Conservation (phyloP, 1,284 basidiomycete genomes). For the Cystobasidium pallidum region DNA sequence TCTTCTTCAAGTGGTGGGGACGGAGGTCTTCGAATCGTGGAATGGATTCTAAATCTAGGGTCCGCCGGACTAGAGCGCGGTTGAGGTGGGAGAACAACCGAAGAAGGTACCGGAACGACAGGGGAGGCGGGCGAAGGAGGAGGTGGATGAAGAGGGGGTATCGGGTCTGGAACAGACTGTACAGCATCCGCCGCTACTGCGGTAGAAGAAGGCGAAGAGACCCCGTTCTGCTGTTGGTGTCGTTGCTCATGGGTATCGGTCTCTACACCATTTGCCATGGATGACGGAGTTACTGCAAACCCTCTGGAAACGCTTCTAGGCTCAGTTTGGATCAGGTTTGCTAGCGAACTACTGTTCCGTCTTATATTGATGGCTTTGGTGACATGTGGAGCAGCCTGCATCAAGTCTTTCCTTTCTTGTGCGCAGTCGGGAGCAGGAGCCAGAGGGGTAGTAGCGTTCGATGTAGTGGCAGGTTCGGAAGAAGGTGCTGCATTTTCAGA, state of each 20-base stretch:
- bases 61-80: constrained; percentile 33
- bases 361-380: constrained; percentile 20
- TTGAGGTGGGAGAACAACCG: constrained; percentile 35
- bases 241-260: not conserved
- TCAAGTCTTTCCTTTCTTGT: not conserved
- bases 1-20: constrained; percentile 28
- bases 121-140: constrained; percentile 42
- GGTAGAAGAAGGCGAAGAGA: constrained; percentile 13
- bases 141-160: constrained; percentile 24
- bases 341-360: constrained; percentile 11
- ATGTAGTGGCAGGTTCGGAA: not conserved
- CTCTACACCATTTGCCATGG: not conserved
- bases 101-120: constrained; percentile 15
- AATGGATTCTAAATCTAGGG: constrained; percentile 13
- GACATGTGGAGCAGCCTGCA: constrained; percentile 24
- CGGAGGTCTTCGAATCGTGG: constrained; percentile 16
- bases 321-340: constrained; percentile 3
- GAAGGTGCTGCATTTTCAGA: not conserved
- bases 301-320: constrained; percentile 18
- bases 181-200: constrained; percentile 21
- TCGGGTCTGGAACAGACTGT: not conserved
- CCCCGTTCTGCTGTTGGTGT: constrained; percentile 4
- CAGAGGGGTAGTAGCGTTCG: not conserved
- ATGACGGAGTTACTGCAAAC: constrained; percentile 1
- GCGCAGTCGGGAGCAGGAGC: not conserved